Evolutionary conservation across 1,139 yeast species (phyloP), one percentile per base, ranked within the genome.

Genomic region (Scheffersomyces cryptocercus): DNA sequence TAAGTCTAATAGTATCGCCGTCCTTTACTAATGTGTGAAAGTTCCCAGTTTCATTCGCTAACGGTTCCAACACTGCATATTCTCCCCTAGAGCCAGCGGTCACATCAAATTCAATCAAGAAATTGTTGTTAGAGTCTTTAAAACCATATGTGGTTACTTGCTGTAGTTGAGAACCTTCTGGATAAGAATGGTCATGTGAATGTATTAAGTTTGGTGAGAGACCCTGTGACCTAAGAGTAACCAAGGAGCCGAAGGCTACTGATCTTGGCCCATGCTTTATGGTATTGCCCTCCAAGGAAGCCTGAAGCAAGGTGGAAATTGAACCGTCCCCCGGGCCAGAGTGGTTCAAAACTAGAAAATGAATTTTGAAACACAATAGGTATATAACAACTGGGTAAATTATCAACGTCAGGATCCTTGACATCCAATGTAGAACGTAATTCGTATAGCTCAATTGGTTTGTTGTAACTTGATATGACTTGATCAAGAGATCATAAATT

Each of bases 251-350:
- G 53, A 61, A 77, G 0, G 79, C 75, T 10, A 85, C 72, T 35
- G 82, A 74, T 52, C 95, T 68, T 5, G 93, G 89, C 6, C 85
- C 81, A 35, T 67, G 56, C 36, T 64, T 62, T 39, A 86, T 73
- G 29, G 78, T 72, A 36, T 78, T 75, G 30, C 80, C 82, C 40
- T 75, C 74, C 48, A 85, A 69, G 38, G 85, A 82, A 3, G 84
- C 83, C 61, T 86, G 95, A 52, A 85, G 75, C 36, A 86, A 65
- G 0, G 91, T 78, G 3, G 88, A 83, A 41, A 85, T 80, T 3
- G 89, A 79, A 0, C 88, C 85, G 58, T 85, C 87, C 15, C 91
- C 95, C 0, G 88, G 75, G 8, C 95, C 99, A 3, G 96, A 81
- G 55, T 82, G 84, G 58, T 77, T 82, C 45, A 93, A 75, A 29